Percentiles rank a stretch among this genome's conserved stretches.
phyloP scores from a whole-genome alignment of 352 stramenopile species.

The Phytophthora rubi region DNA sequence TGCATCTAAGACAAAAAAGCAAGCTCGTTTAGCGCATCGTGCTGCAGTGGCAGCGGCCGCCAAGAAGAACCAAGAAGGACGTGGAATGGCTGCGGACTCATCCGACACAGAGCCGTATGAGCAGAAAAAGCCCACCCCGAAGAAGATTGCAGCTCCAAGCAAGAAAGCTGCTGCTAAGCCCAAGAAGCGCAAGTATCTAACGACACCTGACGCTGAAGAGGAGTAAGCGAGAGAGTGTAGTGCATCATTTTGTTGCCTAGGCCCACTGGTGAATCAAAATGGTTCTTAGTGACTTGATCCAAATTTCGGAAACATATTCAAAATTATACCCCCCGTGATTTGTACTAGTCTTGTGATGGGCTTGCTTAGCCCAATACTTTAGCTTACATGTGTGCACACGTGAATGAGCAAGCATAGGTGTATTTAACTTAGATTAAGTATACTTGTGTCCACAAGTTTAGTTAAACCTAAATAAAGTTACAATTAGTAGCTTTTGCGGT shows the following conservation, averaged over 20 bases:
- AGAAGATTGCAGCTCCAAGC: not conserved
- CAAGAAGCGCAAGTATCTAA: not conserved
- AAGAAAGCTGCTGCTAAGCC: not conserved
- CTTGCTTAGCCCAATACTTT: too few species aligned
- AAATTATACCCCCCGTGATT: slow-evolving; percentile 1
- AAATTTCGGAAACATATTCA: not conserved
- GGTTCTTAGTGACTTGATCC: not conserved
- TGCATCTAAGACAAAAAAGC: slow-evolving; percentile 11
- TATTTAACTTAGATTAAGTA: too few species aligned
- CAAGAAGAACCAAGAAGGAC: slow-evolving; percentile 9
- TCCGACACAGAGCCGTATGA: too few species aligned
- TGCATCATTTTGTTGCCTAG: slow-evolving; percentile 5
- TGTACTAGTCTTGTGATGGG: not conserved
- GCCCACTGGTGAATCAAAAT: slow-evolving; percentile 7
- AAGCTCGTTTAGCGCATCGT: slow-evolving; percentile 5
- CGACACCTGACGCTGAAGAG: not conserved
- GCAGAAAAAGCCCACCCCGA: not conserved
- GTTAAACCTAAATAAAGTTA: too few species aligned
- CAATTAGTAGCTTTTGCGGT: too few species aligned
- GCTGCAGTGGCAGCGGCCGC: not conserved
- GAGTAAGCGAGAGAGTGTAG: not conserved
- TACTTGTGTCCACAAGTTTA: too few species aligned
- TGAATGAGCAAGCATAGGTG: too few species aligned
- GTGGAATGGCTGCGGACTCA: not conserved
- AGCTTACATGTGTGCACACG: too few species aligned